A percentile compares a stretch with the other conserved stretches of the same genome.
phyloP scores from a whole-genome alignment of 108 stramenopile species.

The Epithemia pelagica region DNA sequence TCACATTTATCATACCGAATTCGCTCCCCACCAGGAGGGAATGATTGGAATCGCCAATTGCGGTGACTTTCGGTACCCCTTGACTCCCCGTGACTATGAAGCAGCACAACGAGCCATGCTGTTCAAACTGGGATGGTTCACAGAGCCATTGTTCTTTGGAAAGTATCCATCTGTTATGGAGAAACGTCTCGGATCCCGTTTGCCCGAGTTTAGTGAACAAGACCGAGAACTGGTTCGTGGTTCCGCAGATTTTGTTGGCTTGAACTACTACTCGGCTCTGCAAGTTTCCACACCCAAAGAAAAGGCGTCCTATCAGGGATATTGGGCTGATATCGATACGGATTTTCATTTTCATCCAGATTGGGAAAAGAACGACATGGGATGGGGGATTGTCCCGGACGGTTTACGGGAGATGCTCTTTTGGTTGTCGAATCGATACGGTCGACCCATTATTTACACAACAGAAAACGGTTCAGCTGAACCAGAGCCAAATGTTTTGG shows the following conservation, averaged over 20 bases:
- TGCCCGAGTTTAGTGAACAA: slow-evolving; percentile 75
- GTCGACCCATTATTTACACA: slow-evolving; percentile 45
- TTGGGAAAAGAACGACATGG: slow-evolving; percentile 69
- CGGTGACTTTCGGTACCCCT: slow-evolving; percentile 77
- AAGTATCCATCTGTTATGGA: slow-evolving; percentile 83
- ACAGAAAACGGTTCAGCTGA: slow-evolving; percentile 81
- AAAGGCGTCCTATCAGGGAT: slow-evolving; percentile 34
- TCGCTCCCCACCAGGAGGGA: slow-evolving; percentile 36
- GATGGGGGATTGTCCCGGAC: slow-evolving; percentile 59
- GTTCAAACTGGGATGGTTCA: slow-evolving; percentile 85
- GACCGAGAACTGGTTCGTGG: slow-evolving; percentile 35
- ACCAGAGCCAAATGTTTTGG: slow-evolving; percentile 42
- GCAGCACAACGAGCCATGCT: slow-evolving; percentile 82
- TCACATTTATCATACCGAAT: slow-evolving; percentile 54
- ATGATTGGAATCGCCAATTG: slow-evolving; percentile 80
- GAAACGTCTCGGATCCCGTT: slow-evolving; percentile 45
- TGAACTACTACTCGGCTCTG: slow-evolving; percentile 85
- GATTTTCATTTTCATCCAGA: slow-evolving; percentile 36
- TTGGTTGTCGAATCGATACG: slow-evolving; percentile 66
- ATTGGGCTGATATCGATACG: slow-evolving; percentile 73
- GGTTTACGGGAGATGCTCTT: slow-evolving; percentile 61
- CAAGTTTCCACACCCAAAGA: slow-evolving; percentile 36
- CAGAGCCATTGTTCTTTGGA: slow-evolving; percentile 68
- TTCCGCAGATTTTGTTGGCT: slow-evolving; percentile 83
- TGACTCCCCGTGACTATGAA: slow-evolving; percentile 37